Percentiles rank a stretch among this genome's conserved stretches.
phyloP scores from a whole-genome alignment of 2,329 filamentous ascomycete species.

The Ascochyta rabiei region DNA sequence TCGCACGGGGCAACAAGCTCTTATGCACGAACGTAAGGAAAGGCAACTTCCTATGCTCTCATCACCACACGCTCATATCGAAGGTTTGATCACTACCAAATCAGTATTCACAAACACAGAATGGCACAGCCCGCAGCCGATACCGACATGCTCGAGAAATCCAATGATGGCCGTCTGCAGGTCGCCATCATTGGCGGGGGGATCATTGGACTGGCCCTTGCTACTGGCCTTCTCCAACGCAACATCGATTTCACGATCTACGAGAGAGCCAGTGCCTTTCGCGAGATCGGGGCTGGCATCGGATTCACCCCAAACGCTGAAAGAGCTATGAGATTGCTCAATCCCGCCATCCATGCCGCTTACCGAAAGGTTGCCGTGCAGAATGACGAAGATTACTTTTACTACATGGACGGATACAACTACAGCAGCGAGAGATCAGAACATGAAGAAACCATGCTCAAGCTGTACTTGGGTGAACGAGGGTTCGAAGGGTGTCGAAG shows the following conservation, averaged over 20 bases:
- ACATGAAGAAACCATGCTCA: conserved; percentile 19
- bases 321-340: conserved; percentile 57
- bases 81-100: too few species aligned
- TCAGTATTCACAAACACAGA: too few species aligned
- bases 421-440: conserved; percentile 1
- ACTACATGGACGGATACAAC: conserved; percentile 15
- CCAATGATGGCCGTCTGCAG: not conserved
- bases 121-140: not conserved
- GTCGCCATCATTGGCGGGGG: conserved; percentile 32
- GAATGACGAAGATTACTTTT: conserved; percentile 28
- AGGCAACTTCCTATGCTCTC: too few species aligned
- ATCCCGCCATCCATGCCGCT: conserved; percentile 45
- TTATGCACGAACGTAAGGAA: too few species aligned
- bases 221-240: conserved; percentile 18
- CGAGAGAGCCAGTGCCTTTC: conserved; percentile 20
- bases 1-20: too few species aligned
- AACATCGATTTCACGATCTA: conserved; percentile 23
- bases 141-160: not conserved
- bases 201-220: conserved; percentile 23
- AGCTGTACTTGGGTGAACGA: conserved; percentile 18
- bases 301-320: conserved; percentile 55
- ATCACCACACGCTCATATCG: too few species aligned
- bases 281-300: conserved; percentile 29
- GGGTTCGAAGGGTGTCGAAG: conserved; percentile 22
- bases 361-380: conserved; percentile 43